A percentile compares a stretch with the other conserved stretches of the same genome.
These are phyloP conservation scores for Penicillium oxalicum DNA, from an alignment of 2,329 filamentous ascomycete species.

Conservation along the genomic window DNA sequence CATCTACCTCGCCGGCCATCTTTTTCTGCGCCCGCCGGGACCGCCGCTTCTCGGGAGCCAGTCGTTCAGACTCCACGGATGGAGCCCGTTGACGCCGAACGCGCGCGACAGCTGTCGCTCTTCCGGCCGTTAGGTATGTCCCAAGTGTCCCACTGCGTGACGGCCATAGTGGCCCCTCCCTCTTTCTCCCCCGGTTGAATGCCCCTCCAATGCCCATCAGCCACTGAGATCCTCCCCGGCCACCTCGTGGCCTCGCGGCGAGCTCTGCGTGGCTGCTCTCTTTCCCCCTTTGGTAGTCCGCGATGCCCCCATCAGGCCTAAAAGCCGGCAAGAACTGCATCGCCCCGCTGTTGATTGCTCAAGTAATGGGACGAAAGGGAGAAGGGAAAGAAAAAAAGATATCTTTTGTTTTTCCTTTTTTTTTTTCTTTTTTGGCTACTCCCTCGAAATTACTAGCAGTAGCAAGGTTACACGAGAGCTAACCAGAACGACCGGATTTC, in stretches of 20 bases:
- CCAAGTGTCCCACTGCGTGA: not conserved
- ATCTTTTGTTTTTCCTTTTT: too few species aligned
- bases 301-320: not conserved
- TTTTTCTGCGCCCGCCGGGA: conserved; percentile 13
- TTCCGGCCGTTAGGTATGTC: conserved; percentile 42
- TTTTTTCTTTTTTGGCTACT: too few species aligned
- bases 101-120: conserved; percentile 39
- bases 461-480: too few species aligned
- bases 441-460: too few species aligned
- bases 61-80: conserved; percentile 13
- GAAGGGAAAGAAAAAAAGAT: too few species aligned
- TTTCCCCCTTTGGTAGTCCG: not conserved
- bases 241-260: conserved; percentile 33
- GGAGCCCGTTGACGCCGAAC: conserved; percentile 33
- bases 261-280: conserved; percentile 16
- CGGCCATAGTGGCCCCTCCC: too few species aligned
- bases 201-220: conserved; percentile 6
- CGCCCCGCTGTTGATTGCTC: not conserved
- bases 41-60: conserved; percentile 9
- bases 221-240: conserved; percentile 28
- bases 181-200: conserved; percentile 1
- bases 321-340: not conserved
- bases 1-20: not conserved
- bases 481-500: too few species aligned
- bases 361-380: too few species aligned